A percentile compares a stretch with the other conserved stretches of the same genome.
Evolutionary conservation across 2,329 filamentous ascomycete species (phyloP).

Genomic region (Penicillium brevicompactum): DNA sequence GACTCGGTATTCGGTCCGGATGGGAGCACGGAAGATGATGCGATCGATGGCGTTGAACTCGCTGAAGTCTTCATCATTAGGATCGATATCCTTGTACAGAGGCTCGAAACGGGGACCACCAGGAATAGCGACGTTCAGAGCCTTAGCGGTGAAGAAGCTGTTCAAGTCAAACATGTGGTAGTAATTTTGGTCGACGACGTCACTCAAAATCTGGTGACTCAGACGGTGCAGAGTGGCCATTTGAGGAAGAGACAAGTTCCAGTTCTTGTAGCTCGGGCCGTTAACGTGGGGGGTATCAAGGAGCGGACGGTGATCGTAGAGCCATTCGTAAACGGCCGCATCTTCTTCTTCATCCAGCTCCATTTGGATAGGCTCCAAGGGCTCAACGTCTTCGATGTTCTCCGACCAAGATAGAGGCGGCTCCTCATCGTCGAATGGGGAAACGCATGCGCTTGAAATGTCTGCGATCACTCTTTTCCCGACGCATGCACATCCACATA

Average conservation of each 20-base stretch:
- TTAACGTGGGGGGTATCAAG: conserved; percentile 92
- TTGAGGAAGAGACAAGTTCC: conserved; percentile 90
- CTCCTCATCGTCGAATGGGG: conserved; percentile 97
- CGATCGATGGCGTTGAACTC: conserved; percentile 99
- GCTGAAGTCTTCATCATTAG: conserved; percentile 98
- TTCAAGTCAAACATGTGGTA: conserved; percentile 96
- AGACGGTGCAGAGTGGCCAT: conserved; percentile 95
- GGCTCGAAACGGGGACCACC: conserved; percentile 96
- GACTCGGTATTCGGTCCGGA: conserved; percentile 93
- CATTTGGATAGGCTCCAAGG: conserved; percentile 96
- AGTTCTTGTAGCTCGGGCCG: conserved; percentile 92
- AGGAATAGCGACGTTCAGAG: conserved; percentile 95
- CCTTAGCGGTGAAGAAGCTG: conserved; percentile 94
- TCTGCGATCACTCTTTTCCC: conserved; percentile 93
- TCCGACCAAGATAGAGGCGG: conserved; percentile 97
- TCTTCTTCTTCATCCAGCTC: conserved; percentile 95
- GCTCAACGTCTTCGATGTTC: conserved; percentile 98
- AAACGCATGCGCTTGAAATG: conserved; percentile 99
- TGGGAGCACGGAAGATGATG: conserved; percentile 95
- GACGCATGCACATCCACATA: conserved; percentile 98
- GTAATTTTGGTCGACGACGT: conserved; percentile 94
- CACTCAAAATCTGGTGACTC: conserved; percentile 85
- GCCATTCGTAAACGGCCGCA: conserved; percentile 89
- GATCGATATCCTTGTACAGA: conserved; percentile 96
- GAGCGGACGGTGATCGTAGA: conserved; percentile 91